A percentile compares a stretch with the other conserved stretches of the same genome.
These are phyloP conservation scores for Vaccinium darrowii DNA, from an alignment of 148 eudicot genomes.

Conservation along the genomic window DNA sequence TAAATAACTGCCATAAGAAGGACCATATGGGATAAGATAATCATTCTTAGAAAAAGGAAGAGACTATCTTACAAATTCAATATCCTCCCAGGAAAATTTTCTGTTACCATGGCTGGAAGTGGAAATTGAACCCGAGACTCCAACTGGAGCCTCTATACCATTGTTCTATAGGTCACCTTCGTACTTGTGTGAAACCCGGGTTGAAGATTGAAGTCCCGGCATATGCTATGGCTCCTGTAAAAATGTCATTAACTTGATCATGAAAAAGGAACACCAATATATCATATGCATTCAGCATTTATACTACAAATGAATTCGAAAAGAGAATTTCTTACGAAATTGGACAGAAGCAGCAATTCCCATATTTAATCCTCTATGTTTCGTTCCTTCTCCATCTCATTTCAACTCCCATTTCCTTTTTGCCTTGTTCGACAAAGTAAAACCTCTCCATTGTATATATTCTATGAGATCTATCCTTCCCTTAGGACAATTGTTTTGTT, in stretches of 20 bases:
- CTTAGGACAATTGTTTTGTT: no score
- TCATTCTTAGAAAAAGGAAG: not conserved
- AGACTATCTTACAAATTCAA: conserved; percentile 76
- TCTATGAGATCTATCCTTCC: no score
- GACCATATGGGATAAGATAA: not conserved
- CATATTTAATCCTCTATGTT: no score
- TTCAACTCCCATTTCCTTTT: no score
- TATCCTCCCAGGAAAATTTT: conserved; percentile 25
- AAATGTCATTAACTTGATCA: not conserved
- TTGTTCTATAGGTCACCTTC: conserved; percentile 68
- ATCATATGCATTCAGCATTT: not conserved
- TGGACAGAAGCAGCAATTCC: not conserved
- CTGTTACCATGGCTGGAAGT: conserved; percentile 81
- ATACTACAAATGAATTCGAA: not conserved
- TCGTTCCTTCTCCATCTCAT: no score
- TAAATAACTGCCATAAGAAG: not conserved
- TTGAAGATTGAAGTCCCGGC: conserved; percentile 59
- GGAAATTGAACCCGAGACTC: conserved; percentile 84
- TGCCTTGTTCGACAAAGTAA: no score
- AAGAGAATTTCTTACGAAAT: not conserved
- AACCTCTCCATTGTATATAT: no score
- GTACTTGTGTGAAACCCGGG: conserved; percentile 62
- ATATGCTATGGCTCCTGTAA: conserved; percentile 60
- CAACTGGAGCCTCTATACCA: conserved; percentile 55
- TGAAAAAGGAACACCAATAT: not conserved